Evolutionary conservation across 2,329 filamentous ascomycete species (phyloP), one percentile per base, ranked within the genome.

Genomic region (Penicillium sp.): DNA sequence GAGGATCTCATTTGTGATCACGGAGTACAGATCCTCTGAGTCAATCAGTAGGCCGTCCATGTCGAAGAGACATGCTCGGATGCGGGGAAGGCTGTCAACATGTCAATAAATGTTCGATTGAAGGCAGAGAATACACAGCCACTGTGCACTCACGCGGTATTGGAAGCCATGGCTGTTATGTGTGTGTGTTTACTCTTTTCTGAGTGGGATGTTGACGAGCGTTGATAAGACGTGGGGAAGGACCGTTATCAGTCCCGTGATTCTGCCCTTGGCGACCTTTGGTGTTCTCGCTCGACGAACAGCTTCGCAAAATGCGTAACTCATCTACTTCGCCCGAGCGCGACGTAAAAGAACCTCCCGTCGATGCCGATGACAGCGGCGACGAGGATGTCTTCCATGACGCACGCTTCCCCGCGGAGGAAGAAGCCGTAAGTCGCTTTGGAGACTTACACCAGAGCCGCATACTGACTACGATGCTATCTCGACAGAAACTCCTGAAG

Each of bases 11-110:
- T 99, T 96, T 53, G 90, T 87, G 71, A 88, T 87, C 22, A 81
- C 68, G 0, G 89, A 93, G 77, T 97, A 97, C 50, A 83, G 76
- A 65, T 97, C 93, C 76, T 97, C 93, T 29, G 88, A 90, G 72
- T 97, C 85, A 66, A 99, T 87, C 16, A 99, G 82, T 30, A 99
- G 85, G 53, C 93, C 93, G 72, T 99, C 93, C 91, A 97, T 96
- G 77, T 99, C 93, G 70, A 99, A 97, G 57, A 99, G 84, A 72
- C 91, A 96, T 60, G 92, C 93, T 60, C 90, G 82, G 51, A 97
- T 79, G 39, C 86, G 83, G 16, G 88, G 87, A 70, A 90, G 84
- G 66, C 86, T 89, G 63, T 25, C 2, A 31, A 30, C 2, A 3
- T 13, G 45, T 57, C 46, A 59, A 48, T 47, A 31, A n/a, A 8